Percentiles rank a stretch among this genome's conserved stretches.
Conservation (phyloP, 1,139 yeast genomes). For the Nakaseomyces nivariensis region DNA sequence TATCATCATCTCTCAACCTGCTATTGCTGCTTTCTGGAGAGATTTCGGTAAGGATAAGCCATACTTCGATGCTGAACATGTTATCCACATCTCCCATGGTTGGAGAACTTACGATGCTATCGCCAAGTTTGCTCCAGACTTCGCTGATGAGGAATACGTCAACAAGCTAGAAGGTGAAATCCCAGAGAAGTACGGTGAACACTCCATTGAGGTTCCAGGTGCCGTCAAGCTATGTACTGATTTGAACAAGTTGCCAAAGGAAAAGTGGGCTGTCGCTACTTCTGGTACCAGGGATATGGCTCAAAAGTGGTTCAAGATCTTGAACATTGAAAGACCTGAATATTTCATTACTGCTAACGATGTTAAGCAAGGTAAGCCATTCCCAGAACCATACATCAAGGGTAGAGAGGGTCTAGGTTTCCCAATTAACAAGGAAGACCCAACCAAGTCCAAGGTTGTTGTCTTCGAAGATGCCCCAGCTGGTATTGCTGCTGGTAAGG, state of each 20-base stretch:
- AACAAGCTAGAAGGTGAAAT: slow-evolving; percentile 61
- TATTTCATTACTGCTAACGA: slow-evolving; percentile 73
- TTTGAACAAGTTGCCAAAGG: slow-evolving; percentile 30
- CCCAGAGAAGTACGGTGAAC: slow-evolving; percentile 61
- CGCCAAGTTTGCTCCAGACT: slow-evolving; percentile 64
- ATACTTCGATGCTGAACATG: slow-evolving; percentile 58
- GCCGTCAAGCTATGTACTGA: slow-evolving; percentile 48
- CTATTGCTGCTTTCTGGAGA: slow-evolving; percentile 73
- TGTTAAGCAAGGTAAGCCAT: slow-evolving; percentile 70
- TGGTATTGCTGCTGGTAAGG: slow-evolving; percentile 76
- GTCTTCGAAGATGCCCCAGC: slow-evolving; percentile 88
- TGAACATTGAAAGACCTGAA: slow-evolving; percentile 54
- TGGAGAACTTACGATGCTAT: slow-evolving; percentile 74
- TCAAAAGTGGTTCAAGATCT: slow-evolving; percentile 63
- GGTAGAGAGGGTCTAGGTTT: slow-evolving; percentile 53
- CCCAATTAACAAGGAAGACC: slow-evolving; percentile 33
- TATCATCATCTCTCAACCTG: slow-evolving; percentile 48
- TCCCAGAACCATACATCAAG: slow-evolving; percentile 68
- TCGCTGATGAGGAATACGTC: slow-evolving; percentile 57
- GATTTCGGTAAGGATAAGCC: slow-evolving; percentile 61
- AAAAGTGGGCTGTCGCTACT: slow-evolving; percentile 77
- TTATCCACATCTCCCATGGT: slow-evolving; percentile 71
- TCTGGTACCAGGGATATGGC: slow-evolving; percentile 75
- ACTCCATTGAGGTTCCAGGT: slow-evolving; percentile 67
- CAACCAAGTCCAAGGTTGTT: slow-evolving; percentile 38